Conservation (phyloP, 2,329 filamentous ascomycete species). For the Metarhizium brunneum region DNA sequence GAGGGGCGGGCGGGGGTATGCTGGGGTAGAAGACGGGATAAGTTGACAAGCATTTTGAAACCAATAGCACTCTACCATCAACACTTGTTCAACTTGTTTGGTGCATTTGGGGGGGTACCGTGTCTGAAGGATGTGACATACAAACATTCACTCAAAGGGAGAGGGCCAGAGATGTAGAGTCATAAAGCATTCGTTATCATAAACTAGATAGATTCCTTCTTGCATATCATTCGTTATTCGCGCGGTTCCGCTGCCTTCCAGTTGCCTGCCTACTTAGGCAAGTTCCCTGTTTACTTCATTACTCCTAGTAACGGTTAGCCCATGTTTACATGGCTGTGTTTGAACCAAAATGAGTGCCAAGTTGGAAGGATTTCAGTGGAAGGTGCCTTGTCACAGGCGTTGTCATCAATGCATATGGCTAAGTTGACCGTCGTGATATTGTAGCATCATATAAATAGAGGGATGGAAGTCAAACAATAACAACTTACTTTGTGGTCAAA, state of each 20-base stretch:
- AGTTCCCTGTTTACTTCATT: neutral
- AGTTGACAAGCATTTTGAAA: neutral
- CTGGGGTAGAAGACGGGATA: neutral
- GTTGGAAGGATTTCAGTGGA: conserved; percentile 15
- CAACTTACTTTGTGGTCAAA: conserved; percentile 16
- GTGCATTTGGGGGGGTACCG: too few species aligned
- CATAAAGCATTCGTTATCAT: neutral
- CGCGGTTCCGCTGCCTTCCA: neutral
- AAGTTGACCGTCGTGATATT: conserved; percentile 40
- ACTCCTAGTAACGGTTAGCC: conserved; percentile 4
- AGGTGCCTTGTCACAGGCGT: conserved; percentile 36
- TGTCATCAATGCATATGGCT: conserved; percentile 38
- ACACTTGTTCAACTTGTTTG: neutral
- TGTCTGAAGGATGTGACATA: too few species aligned
- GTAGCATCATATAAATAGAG: conserved; percentile 28
- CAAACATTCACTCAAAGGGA: neutral
- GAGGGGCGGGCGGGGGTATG: too few species aligned
- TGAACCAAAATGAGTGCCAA: neutral
- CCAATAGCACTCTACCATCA: neutral
- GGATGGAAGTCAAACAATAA: neutral
- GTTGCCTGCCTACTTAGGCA: neutral
- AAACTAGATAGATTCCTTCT: neutral
- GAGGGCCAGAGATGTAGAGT: neutral
- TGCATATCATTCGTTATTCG: neutral
- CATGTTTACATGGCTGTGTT: neutral